Evolutionary conservation across 2,329 filamentous ascomycete species (phyloP).

Genomic region (Emericellopsis cladophorae): DNA sequence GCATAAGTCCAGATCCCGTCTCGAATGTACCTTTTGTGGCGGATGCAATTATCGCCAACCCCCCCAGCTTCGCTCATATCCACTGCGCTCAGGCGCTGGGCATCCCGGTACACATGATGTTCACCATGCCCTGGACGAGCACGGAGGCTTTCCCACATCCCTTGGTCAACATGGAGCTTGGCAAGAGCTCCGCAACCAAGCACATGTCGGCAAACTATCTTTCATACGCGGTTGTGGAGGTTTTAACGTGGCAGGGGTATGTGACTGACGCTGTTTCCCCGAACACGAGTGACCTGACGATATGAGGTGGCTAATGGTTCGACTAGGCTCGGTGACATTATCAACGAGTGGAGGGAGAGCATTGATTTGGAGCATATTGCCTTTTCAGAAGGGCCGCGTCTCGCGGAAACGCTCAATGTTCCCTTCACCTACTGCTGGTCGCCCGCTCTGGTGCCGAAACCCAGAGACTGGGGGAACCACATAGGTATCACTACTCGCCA

Average conservation of each 20-base stretch:
- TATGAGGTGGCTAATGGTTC: neutral
- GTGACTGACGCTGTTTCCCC: neutral
- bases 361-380: slow-evolving; percentile 50
- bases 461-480: slow-evolving; percentile 45
- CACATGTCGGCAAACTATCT: slow-evolving; percentile 54
- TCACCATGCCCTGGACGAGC: slow-evolving; percentile 97
- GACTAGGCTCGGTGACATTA: slow-evolving; percentile 49
- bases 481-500: slow-evolving; percentile 10
- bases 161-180: slow-evolving; percentile 65
- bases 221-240: slow-evolving; percentile 89
- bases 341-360: slow-evolving; percentile 54
- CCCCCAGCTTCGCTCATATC: slow-evolving; percentile 93
- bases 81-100: slow-evolving; percentile 88
- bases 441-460: slow-evolving; percentile 51
- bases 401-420: slow-evolving; percentile 47
- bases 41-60: slow-evolving; percentile 86
- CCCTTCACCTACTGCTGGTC: slow-evolving; percentile 66
- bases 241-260: slow-evolving; percentile 61
- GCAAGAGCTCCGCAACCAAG: slow-evolving; percentile 53
- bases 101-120: slow-evolving; percentile 93
- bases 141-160: slow-evolving; percentile 93
- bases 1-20: slow-evolving; percentile 10
- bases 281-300: neutral
- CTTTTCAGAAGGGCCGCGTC: slow-evolving; percentile 48
- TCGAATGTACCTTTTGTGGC: slow-evolving; percentile 62